Evolutionary conservation across 305 asterid species (phyloP), one percentile per base, ranked within the genome.

Genomic region (Plantago coronopus): DNA sequence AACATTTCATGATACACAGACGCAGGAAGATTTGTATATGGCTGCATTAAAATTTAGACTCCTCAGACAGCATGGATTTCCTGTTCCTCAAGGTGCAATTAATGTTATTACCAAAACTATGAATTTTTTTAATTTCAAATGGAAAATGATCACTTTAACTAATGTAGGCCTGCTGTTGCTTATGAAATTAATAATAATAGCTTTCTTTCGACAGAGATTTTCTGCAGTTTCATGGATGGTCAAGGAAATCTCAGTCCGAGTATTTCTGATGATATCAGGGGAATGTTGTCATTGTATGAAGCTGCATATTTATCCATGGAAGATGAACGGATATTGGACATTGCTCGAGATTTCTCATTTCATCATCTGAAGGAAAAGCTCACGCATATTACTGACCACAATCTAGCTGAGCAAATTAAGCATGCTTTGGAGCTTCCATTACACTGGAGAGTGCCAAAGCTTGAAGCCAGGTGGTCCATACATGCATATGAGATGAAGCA

Each of bases 351-450:
- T 40, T 82, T 86, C 16, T 44, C 89, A 0, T 47, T 48, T 20
- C 49, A 11, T 23, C 74, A 57, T 54, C 86, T 88, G 2, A 64
- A 20, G 34, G 59, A 61, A 43, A 57, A 2, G 15, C 56, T 73
- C 0, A 57, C 62, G 11, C 44, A 64, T 12, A 62, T 48, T 7
- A 18, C 42, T 0, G 80, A 78, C 43, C 27, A 29, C 14, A 29
- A 14, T 40, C 59, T 78, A n/a, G 71, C 51, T 0, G 67, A 62
- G 57, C 25, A 60, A 65, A 73, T 81, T 16, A 68, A 43, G 61
- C 89, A 73, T 78, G 77, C 87, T 29, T 54, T 83, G 74, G 91
- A 83, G 79, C 65, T 86, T 62, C 95, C 91, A n/a, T 49, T 79
- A 1, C 86, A 83, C 66, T 86, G 91, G 95, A 83, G 95, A 68